Evolutionary conservation across 116 monocot genomes (phyloP), one percentile per base, ranked within the genome.

Genomic region (Papilionanthe hybrid): DNA sequence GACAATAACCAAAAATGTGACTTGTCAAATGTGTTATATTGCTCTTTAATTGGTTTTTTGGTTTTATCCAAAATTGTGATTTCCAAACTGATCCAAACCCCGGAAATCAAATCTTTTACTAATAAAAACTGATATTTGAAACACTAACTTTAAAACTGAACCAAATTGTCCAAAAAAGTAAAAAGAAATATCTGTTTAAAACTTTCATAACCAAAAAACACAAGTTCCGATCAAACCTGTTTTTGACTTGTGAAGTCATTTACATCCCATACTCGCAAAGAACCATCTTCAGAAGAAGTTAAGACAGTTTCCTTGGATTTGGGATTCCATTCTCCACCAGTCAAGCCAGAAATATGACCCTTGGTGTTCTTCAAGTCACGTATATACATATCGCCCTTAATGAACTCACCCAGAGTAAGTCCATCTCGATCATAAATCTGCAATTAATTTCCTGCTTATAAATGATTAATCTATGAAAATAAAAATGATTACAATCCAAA

Each of bases 341-440:
- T 99, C 79, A 99, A 83, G 44, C 98, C 98, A 86, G 91, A 88
- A 66, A 99, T 99, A 73, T 99, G 98, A 12, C 98, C 96, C 78
- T 99, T 99, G 43, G 98, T 99, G 81, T 99, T 94, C 81, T 99
- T 99, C 50, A 99, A 80, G 78, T 99, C 98, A 76, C 95, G 94
- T 68, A 99, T 99, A 83, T 99, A 99, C 98, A 99, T 99, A 67
- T 99, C 98, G 8, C 98, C 98, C 81, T 93, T 99, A 71, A 94
- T 83, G 77, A 93, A 99, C 84, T 99, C 98, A 60, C 98, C 98
- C 75, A 99, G 86, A 12, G 91, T 94, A 67, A 99, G 87, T 30
- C 98, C 98, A 80, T 99, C 98, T 42, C 98, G 85, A 37, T 99
- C 98, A 85, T 93, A 99, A 80, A 99, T 99, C 98, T 99, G 85